Percentiles rank a stretch among this genome's conserved stretches.
These are phyloP conservation scores for Plasmodium berghei DNA, from an alignment of 169 alveolate species.

Conservation along the genomic window DNA sequence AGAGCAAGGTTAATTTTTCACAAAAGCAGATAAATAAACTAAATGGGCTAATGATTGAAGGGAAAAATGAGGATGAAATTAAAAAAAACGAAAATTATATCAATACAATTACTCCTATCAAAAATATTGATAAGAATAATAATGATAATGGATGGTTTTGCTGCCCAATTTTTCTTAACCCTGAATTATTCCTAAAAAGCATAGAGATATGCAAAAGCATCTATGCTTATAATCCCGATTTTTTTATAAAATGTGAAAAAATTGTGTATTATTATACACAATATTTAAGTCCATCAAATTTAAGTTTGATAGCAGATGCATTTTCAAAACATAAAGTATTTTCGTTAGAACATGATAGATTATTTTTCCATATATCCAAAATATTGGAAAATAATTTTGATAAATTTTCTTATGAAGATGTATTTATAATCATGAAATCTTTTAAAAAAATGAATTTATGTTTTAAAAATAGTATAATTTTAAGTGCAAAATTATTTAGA, in stretches of 20 bases:
- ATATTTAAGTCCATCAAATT: slow-evolving; percentile 37
- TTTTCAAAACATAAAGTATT: slow-evolving; percentile 65
- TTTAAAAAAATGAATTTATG: slow-evolving; percentile 72
- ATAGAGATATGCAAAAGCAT: slow-evolving; percentile 59
- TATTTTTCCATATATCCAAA: slow-evolving; percentile 63
- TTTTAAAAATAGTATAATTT: slow-evolving; percentile 49
- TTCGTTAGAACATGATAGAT: slow-evolving; percentile 62
- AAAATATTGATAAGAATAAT: neutral
- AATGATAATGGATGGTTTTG: slow-evolving; percentile 1
- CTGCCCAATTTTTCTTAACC: slow-evolving; percentile 57
- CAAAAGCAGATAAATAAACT: too few relatives aligned
- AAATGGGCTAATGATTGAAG: too few relatives aligned
- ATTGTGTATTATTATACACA: slow-evolving; percentile 71
- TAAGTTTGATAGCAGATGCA: slow-evolving; percentile 68
- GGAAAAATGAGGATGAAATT: neutral
- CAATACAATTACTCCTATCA: neutral
- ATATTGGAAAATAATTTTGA: slow-evolving; percentile 63
- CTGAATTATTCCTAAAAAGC: slow-evolving; percentile 58
- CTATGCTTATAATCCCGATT: slow-evolving; percentile 54
- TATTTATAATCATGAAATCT: slow-evolving; percentile 32
- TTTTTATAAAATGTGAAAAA: slow-evolving; percentile 55
- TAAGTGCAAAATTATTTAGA: slow-evolving; percentile 42
- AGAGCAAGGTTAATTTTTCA: too few relatives aligned
- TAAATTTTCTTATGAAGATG: slow-evolving; percentile 56
- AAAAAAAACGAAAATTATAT: neutral